Percentiles rank a stretch among this genome's conserved stretches.
These are phyloP conservation scores for Stentor coeruleus DNA, from an alignment of 73 alveolate genomes.

Conservation along the genomic window DNA sequence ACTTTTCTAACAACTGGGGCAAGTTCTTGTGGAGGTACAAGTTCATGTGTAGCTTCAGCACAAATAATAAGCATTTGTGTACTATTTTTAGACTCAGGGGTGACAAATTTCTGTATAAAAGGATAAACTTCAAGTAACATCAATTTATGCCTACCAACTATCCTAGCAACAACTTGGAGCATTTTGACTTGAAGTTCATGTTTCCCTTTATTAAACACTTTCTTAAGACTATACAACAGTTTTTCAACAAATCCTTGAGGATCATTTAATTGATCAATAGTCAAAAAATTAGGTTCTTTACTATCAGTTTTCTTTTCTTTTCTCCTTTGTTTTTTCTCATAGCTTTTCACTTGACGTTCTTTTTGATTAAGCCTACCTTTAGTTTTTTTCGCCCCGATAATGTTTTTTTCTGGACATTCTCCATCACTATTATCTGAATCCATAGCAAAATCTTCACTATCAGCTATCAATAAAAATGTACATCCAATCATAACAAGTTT, in stretches of 20 bases:
- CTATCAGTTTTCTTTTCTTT: constrained; percentile 41
- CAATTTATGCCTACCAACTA: constrained; percentile 86
- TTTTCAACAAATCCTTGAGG: constrained; percentile 77
- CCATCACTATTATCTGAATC: constrained; percentile 66
- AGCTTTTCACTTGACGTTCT: constrained; percentile 55
- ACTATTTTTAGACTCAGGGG: constrained; percentile 71
- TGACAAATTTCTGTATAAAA: constrained; percentile 58
- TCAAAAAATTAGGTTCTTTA: constrained; percentile 66
- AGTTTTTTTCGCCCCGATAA: constrained; percentile 61
- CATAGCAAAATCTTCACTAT: constrained; percentile 48
- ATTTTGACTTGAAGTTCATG: constrained; percentile 63
- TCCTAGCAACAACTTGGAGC: constrained; percentile 75
- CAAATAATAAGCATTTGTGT: constrained; percentile 73
- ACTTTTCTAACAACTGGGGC: constrained; percentile 73
- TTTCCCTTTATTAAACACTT: constrained; percentile 52
- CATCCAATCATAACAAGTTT: constrained; percentile 71
- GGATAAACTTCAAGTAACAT: constrained; percentile 62
- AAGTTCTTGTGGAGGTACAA: constrained; percentile 85
- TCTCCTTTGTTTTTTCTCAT: constrained; percentile 66
- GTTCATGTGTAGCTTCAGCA: constrained; percentile 85
- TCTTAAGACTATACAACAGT: constrained; percentile 54
- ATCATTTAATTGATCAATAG: constrained; percentile 74
- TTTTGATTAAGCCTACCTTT: constrained; percentile 58
- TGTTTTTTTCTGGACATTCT: constrained; percentile 55
- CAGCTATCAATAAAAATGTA: constrained; percentile 60